These are phyloP conservation scores for Teratosphaeria zuluensis DNA, from an alignment of 2,329 filamentous ascomycete genomes.

Conservation along the genomic window DNA sequence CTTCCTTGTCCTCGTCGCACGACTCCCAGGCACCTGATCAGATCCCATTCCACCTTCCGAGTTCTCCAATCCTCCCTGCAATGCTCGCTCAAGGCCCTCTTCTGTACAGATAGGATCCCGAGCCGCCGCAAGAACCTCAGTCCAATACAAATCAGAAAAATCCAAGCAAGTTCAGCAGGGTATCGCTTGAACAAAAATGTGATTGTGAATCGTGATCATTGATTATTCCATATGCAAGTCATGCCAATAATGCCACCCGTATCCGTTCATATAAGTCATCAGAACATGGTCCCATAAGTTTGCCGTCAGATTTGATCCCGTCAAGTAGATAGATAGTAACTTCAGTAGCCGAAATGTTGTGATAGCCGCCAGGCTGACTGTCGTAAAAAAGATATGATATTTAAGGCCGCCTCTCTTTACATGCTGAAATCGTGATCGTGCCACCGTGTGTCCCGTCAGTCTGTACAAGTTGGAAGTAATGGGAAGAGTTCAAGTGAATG, in stretches of 20 bases:
- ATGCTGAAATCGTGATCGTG: background rate
- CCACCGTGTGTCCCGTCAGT: background rate
- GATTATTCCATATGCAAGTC: background rate
- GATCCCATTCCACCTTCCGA: background rate
- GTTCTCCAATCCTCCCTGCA: background rate
- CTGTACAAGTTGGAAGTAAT: background rate
- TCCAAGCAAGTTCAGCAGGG: background rate
- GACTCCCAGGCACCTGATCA: background rate
- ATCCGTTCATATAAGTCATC: constrained; percentile 1
- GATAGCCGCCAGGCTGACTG: background rate
- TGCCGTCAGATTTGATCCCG: background rate
- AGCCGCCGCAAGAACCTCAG: background rate
- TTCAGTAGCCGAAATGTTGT: constrained; percentile 1
- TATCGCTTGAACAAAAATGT: background rate
- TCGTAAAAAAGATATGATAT: background rate
- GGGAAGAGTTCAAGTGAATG: background rate
- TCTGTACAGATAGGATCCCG: background rate
- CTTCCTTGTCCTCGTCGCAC: background rate
- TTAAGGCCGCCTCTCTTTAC: background rate
- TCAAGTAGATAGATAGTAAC: background rate
- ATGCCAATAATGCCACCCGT: background rate
- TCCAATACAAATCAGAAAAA: background rate
- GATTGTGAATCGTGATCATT: background rate
- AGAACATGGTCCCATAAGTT: constrained; percentile 6
- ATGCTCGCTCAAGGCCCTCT: background rate